Evolutionary conservation across 371 early-diverging fungal genomes (phyloP).

Genomic region (Choanephora cucurbitarum): DNA sequence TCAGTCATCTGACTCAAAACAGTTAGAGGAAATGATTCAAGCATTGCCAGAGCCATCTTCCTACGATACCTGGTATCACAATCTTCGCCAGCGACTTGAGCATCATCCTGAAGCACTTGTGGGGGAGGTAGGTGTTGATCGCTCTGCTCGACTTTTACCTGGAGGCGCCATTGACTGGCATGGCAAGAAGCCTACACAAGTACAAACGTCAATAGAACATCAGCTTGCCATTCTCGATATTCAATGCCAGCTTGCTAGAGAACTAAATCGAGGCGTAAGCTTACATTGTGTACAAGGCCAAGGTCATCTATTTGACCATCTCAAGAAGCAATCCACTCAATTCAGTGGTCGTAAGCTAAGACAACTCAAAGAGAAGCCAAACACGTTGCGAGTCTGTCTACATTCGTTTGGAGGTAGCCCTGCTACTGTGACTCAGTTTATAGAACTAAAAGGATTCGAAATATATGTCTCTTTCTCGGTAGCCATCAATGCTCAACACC

Average conservation of each 20-base stretch:
- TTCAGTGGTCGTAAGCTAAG: slow-evolving; percentile 22
- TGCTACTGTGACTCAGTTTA: slow-evolving; percentile 68
- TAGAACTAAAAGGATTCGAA: slow-evolving; percentile 41
- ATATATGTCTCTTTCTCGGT: slow-evolving; percentile 70
- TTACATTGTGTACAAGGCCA: slow-evolving; percentile 86
- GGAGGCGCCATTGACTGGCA: slow-evolving; percentile 52
- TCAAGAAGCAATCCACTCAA: slow-evolving; percentile 30
- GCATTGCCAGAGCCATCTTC: slow-evolving; percentile 27
- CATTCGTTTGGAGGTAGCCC: slow-evolving; percentile 87
- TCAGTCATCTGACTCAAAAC: slow-evolving; percentile 17
- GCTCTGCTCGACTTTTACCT: slow-evolving; percentile 62
- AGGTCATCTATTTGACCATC: slow-evolving; percentile 63
- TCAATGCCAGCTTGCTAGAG: slow-evolving; percentile 77
- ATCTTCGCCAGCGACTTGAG: slow-evolving; percentile 26
- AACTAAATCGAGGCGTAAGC: slow-evolving; percentile 68
- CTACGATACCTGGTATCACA: slow-evolving; percentile 33
- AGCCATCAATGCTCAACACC: slow-evolving; percentile 58
- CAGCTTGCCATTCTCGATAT: slow-evolving; percentile 66
- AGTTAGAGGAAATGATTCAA: slow-evolving; percentile 30
- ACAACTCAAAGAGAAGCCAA: slow-evolving; percentile 10
- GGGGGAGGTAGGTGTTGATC: slow-evolving; percentile 90
- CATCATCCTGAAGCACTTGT: slow-evolving; percentile 60
- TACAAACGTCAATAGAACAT: slow-evolving; percentile 59
- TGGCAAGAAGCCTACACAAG: slow-evolving; percentile 45
- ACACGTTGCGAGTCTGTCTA: slow-evolving; percentile 62